Evolutionary conservation across 2,329 filamentous ascomycete species (phyloP).

Genomic region (Trichoderma sp.): DNA sequence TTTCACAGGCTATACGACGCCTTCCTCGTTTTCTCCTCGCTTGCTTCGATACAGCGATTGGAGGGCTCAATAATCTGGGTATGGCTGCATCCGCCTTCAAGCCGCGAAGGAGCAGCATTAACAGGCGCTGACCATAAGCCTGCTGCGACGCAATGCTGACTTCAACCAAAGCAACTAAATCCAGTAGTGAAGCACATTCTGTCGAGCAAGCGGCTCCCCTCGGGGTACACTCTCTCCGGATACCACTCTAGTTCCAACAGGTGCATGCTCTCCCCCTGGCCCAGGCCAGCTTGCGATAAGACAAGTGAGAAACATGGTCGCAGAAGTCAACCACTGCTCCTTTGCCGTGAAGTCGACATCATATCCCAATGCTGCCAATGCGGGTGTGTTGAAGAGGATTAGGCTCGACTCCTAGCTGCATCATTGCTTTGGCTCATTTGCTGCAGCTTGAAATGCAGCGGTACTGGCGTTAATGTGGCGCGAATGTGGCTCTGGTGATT

Average conservation of each 20-base stretch:
- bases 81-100: neutral
- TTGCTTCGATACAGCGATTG: neutral
- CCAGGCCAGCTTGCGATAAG: neutral
- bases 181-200: neutral
- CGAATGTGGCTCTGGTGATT: neutral
- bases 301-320: neutral
- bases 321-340: neutral
- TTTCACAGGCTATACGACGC: neutral
- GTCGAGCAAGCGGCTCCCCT: neutral
- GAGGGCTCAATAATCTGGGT: neutral
- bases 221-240: neutral
- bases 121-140: neutral
- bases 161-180: neutral
- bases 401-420: neutral
- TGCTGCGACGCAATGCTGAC: neutral
- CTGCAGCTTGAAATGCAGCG: neutral
- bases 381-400: neutral
- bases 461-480: neutral
- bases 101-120: neutral
- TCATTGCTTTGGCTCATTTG: neutral
- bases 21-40: neutral
- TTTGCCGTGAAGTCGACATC: neutral
- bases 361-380: neutral
- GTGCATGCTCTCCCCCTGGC: neutral
- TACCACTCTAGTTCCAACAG: neutral